Base-by-base conservation (phyloP, 1,139 yeast genomes). In the Yamadazyma friedrichii region DNA sequence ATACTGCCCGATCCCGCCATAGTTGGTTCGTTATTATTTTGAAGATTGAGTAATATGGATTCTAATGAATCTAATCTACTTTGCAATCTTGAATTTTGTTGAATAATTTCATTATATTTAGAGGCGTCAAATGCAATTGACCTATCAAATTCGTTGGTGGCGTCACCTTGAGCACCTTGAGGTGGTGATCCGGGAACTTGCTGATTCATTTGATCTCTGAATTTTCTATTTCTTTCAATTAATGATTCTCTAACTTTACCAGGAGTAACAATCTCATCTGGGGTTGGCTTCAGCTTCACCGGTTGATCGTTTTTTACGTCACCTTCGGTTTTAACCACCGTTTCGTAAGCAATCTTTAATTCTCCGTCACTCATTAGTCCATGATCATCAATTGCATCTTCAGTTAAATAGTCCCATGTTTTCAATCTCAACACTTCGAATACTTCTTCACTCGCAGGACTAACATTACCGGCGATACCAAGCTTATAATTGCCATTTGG, bases 381-480 rank as follows among this genome's bases (percentile, higher is more conserved):
- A 51, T 80, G 84, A 48, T 81, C 84, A 46, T 78, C 81, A 52
- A 64, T 49, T 52, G 78, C 77, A 49, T 82, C 88, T 37, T 65
- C 72, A 4, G 82, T 68, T 16, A 82, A 65, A 30, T 67, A 67
- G 42, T 73, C 67, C 67, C 76, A 84, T 2, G 77, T 69, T 33
- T 77, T 72, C 49, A 84, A 59, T 52, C 73, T 73, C 47, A 84
- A 64, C 3, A 84, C 53, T 57, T 84, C 93, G 56, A 78, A 82
- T 29, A 70, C 67, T 54, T 84, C 91, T 56, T 59, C 74, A 43
- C 67, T 73, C 2, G 45, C 49, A 11, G 61, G 57, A 45, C 56
- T 61, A 5, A 73, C 53, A 16, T 51, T 49, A 2, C 82, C 84
- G 26, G 81, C 65, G 3, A 79, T 61, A 42, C 88, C 88, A 40